Evolutionary conservation across 495 filamentous ascomycete genomes (phyloP), one percentile per base, ranked within the genome.

Genomic region (Cryomyces antarcticus): DNA sequence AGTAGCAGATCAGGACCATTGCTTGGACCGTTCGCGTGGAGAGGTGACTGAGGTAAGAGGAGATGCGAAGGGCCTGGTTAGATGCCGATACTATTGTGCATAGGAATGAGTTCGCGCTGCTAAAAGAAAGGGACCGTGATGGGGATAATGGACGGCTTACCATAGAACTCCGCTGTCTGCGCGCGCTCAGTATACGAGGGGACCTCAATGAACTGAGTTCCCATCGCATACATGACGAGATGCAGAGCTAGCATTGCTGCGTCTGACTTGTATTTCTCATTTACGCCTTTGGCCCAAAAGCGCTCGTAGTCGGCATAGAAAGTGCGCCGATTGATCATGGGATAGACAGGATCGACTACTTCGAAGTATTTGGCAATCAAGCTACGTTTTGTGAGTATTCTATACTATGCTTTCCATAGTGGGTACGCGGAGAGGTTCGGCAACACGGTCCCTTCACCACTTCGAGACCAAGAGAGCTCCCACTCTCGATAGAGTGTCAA

Each of bases 131-230:
- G 3, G 28, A 7, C 28, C 24, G 5, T 13, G 6, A 28, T 13
- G 5, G 4, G 31, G 13, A 5, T 39, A 17, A 7, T 41, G 40
- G 47, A 24, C 2, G 17, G 17, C 17, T 24, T 24, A 24, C 17
- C 72, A 56, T 82, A 82, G 56, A 83, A 83, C 53, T 82, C 78
- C 39, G 78, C 75, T 1, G 76, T 78, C 53, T 78, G 72, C 48
- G 77, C 71, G 28, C 71, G 61, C 43, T 78, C 68, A 37, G 57
- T 51, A 13, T 67, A 59, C 0, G 66, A 67, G 3, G 70, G 72
- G 4, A 67, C 62, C 3, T 65, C 62, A 5, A 80, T 70, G 56
- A 83, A 83, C 52, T 82, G 78, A 0, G 78, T 80, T 1, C 77
- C 78, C 54, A 82, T 59, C 3, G 78, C 78, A 41, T 81, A 65